Conservation (phyloP, 2,329 filamentous ascomycete genomes). For the Graphiopsis chlorocephala region DNA sequence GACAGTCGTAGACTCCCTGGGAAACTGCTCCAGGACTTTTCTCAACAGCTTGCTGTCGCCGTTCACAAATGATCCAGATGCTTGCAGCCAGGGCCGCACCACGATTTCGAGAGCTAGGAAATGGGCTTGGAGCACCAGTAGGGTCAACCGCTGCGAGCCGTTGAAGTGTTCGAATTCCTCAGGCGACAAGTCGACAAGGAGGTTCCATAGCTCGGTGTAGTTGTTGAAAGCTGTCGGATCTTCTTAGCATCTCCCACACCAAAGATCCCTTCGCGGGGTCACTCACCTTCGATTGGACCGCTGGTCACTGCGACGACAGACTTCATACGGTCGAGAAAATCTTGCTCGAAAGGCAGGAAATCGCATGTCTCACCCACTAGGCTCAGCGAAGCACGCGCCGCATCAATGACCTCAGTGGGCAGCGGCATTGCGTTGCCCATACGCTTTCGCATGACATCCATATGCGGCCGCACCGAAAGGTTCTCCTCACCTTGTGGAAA, state of each 20-base stretch:
- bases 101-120: slow-evolving; percentile 9
- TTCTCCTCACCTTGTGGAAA: background rate
- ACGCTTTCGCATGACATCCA: background rate
- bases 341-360: slow-evolving; percentile 1
- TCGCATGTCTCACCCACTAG: background rate
- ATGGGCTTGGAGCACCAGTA: slow-evolving; percentile 2
- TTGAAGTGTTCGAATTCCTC: slow-evolving; percentile 8
- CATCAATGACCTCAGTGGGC: background rate
- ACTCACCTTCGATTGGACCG: slow-evolving; percentile 9
- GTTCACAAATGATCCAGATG: background rate
- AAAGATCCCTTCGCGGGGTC: background rate
- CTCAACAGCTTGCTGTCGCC: slow-evolving; percentile 4
- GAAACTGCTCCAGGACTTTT: background rate
- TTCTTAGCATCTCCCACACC: background rate
- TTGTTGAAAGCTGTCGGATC: background rate
- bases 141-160: background rate
- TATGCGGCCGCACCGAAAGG: background rate
- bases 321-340: slow-evolving; percentile 6
- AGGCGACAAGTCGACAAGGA: background rate
- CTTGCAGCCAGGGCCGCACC: slow-evolving; percentile 5
- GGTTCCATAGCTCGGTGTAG: slow-evolving; percentile 3
- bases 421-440: background rate
- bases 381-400: background rate
- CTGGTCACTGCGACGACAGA: slow-evolving; percentile 2
- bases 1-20: background rate